Percentiles rank a stretch among this genome's conserved stretches.
Conservation (phyloP, 495 filamentous ascomycete genomes). For the Penicillium ucsense region DNA sequence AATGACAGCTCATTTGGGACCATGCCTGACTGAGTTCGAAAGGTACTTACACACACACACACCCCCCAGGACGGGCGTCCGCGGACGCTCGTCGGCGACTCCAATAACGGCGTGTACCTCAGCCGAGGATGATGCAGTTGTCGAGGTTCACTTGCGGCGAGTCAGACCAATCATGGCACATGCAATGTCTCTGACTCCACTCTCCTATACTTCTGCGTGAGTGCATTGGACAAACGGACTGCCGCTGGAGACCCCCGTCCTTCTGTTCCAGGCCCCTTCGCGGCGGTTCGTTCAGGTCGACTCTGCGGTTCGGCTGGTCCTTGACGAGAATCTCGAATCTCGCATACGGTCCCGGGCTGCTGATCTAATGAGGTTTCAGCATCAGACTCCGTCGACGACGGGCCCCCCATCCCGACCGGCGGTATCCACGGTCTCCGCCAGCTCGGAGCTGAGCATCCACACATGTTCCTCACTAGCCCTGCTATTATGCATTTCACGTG, state of each 20-base stretch:
- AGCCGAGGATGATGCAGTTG: conserved; percentile 23
- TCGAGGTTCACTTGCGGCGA: conserved; percentile 15
- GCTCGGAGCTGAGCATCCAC: neutral
- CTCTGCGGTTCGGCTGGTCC: too few relatives aligned
- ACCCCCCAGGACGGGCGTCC: conserved; percentile 3
- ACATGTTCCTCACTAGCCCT: neutral
- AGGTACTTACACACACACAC: too few relatives aligned
- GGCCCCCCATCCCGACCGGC: conserved; percentile 1
- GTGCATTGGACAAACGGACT: conserved; percentile 27
- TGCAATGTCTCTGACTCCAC: conserved; percentile 5
- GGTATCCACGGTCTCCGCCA: conserved; percentile 4
- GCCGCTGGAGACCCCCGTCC: conserved; percentile 17
- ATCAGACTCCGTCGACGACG: too few relatives aligned
- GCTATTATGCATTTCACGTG: conserved; percentile 3
- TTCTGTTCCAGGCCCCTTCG: neutral
- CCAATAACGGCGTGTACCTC: conserved; percentile 26
- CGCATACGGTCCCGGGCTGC: neutral
- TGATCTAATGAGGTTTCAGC: conserved; percentile 9
- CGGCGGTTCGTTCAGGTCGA: too few relatives aligned
- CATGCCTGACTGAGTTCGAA: conserved; percentile 15
- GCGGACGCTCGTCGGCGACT: conserved; percentile 1
- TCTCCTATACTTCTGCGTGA: conserved; percentile 13
- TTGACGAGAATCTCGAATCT: conserved; percentile 1
- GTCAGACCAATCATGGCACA: conserved; percentile 21
- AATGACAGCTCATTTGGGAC: neutral